Evolutionary conservation across 176 grass and related monocot species (phyloP).

Genomic region (Eragrostis nindensis): DNA sequence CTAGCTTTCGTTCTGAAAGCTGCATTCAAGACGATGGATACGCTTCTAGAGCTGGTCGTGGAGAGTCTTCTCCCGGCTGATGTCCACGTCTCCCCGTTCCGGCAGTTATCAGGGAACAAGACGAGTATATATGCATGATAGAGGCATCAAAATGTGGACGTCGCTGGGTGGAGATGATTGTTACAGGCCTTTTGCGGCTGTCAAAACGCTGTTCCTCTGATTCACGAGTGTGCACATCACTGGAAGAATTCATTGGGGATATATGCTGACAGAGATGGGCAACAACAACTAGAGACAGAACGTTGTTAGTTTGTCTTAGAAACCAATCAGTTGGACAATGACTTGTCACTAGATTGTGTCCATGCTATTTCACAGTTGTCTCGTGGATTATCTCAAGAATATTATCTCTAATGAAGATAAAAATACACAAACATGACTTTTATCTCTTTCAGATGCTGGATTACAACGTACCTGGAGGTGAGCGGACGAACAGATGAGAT

Average conservation of each 20-base stretch:
- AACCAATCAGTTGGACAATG: neutral
- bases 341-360: too few relatives aligned
- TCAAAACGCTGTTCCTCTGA: neutral
- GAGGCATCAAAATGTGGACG: neutral
- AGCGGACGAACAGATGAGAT: neutral
- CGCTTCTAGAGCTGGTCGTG: neutral
- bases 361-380: neutral
- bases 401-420: neutral
- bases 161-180: neutral
- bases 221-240: neutral
- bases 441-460: constrained; percentile 46
- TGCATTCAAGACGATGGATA: neutral
- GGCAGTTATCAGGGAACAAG: neutral
- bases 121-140: neutral
- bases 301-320: neutral
- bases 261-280: neutral
- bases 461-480: constrained; percentile 57
- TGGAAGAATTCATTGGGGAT: neutral
- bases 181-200: neutral
- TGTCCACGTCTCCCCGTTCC: neutral
- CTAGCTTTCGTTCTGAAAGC: neutral
- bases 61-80: neutral
- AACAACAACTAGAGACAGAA: neutral
- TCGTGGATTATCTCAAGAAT: neutral
- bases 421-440: neutral